Base-by-base conservation (phyloP, 1,284 basidiomycete genomes). In the Cystobasidium sp. region DNA sequence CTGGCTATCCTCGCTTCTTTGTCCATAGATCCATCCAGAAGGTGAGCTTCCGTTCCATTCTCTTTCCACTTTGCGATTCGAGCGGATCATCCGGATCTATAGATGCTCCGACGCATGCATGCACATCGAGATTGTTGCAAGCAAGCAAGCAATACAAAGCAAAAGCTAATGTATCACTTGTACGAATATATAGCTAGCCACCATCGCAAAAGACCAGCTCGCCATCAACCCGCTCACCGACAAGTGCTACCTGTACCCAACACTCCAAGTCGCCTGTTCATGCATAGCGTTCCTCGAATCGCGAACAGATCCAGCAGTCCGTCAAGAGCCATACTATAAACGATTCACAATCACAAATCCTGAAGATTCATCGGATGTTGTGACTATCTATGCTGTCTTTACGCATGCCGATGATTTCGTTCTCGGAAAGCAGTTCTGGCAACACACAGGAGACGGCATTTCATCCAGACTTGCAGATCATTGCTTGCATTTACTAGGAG, bases 1-100 rank as follows among this genome's bases (percentile, higher is more conserved):
- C 90, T 5, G 97, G 96, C n/a, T 99, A 99, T 81, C 97, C 97
- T 0, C 86, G 97, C 61, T 99, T 99, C 84, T 98, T 97, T 82
- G 91, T 99, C 69, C 93, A 97, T 82, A 85, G 88, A 31, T 90
- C 87, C 77, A 94, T 98, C 47, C 88, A 89, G 81, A 92, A 93
- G 86, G 94, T 94, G 79, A 44, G 69, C 46, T 24, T 51, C 12
- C 22, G 59, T 16, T 39, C 12, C 18, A 4, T 16, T 24, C 56
- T 71, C 12, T 24, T 47, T 20, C 64, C 8, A 20, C 41, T 24
- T 12, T 47, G 39, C 12, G 5, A 10, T 41, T 31, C 18, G 9
- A 9, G 56, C 56, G 53, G 53, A 39, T 43, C 37, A n/a, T 24
- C 56, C 56, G 56, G 56, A 16, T 39, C 39, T 41, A 41, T 39